Percentiles rank a stretch among this genome's conserved stretches.
These are phyloP conservation scores for Rhytidiadelphus loreus DNA, from an alignment of 225 moss, liverwort and hornwort genomes.

Conservation along the genomic window DNA sequence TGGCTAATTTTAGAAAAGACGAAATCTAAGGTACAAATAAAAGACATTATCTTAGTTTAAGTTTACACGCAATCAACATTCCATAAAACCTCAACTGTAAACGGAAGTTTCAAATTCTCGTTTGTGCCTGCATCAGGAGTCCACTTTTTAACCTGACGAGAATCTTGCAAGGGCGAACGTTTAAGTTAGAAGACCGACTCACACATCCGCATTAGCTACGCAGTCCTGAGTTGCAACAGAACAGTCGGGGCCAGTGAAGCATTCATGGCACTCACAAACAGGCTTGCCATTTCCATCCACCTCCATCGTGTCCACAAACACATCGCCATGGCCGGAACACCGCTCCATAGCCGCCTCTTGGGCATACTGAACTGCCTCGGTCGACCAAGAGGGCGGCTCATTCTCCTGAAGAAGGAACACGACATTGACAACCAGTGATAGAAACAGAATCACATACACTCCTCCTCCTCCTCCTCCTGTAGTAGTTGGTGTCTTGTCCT, in stretches of 20 bases:
- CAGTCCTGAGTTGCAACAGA: constrained; percentile 23
- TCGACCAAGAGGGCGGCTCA: constrained; percentile 4
- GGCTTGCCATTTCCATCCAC: constrained; percentile 1
- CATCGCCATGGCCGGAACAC: constrained; percentile 55
- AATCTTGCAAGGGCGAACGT: not conserved
- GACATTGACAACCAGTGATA: constrained; percentile 8
- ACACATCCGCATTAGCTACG: constrained; percentile 24
- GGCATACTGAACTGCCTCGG: constrained; percentile 23
- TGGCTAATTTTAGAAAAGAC: not conserved
- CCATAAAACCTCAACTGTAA: not conserved
- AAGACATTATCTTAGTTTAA: not conserved
- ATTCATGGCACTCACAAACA: constrained; percentile 53
- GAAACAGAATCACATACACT: not conserved
- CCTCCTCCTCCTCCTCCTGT: not conserved
- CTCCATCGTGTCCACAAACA: constrained; percentile 33
- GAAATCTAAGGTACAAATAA: not conserved
- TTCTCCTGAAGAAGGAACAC: not conserved
- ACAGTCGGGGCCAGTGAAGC: constrained; percentile 47
- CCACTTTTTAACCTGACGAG: not conserved
- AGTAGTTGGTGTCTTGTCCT: not conserved
- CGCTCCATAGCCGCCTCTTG: constrained; percentile 14
- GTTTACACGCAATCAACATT: not conserved
- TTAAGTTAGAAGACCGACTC: not conserved
- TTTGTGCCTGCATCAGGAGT: too few species aligned
- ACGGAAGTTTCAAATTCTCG: not conserved